Percentiles rank a stretch among this genome's conserved stretches.
Evolutionary conservation across 2,329 filamentous ascomycete species (phyloP).

Genomic region (Neospermospora avenae): DNA sequence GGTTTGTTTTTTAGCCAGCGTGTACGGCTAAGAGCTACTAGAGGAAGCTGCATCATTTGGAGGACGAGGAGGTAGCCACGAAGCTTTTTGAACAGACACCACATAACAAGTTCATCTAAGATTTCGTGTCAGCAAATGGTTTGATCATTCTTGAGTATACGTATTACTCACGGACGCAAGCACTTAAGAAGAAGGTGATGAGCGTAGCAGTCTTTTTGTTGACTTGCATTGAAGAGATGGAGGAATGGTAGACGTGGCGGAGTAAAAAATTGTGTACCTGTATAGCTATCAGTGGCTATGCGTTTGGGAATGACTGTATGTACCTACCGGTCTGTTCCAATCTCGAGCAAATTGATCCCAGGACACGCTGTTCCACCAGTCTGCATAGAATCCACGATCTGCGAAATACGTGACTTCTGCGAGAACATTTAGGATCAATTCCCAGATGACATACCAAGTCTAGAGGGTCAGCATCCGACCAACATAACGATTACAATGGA

Average conservation of each 20-base stretch:
- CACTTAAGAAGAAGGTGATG: conserved; percentile 37
- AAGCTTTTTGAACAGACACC: conserved; percentile 75
- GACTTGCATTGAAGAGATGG: conserved; percentile 69
- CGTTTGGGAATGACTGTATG: background rate
- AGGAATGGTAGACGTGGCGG: conserved; percentile 75
- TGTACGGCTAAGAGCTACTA: conserved; percentile 65
- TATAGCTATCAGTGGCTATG: background rate
- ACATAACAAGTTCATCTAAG: conserved; percentile 69
- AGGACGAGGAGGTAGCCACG: conserved; percentile 69
- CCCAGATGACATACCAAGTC: conserved; percentile 81
- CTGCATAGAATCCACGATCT: conserved; percentile 68
- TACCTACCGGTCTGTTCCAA: conserved; percentile 64
- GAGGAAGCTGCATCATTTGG: conserved; percentile 71
- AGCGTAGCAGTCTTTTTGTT: conserved; percentile 66
- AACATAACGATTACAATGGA: background rate
- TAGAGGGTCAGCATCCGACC: background rate
- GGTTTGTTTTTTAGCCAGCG: conserved; percentile 60
- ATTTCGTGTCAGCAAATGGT: background rate
- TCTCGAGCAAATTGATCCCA: conserved; percentile 78
- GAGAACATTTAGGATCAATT: conserved; percentile 69
- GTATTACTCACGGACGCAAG: conserved; percentile 19
- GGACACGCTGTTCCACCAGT: conserved; percentile 47
- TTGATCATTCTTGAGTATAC: background rate
- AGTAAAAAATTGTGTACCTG: conserved; percentile 59
- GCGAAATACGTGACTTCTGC: conserved; percentile 76